A percentile compares a stretch with the other conserved stretches of the same genome.
phyloP scores from a whole-genome alignment of 1,284 basidiomycete species.

The Puccinia coronata region DNA sequence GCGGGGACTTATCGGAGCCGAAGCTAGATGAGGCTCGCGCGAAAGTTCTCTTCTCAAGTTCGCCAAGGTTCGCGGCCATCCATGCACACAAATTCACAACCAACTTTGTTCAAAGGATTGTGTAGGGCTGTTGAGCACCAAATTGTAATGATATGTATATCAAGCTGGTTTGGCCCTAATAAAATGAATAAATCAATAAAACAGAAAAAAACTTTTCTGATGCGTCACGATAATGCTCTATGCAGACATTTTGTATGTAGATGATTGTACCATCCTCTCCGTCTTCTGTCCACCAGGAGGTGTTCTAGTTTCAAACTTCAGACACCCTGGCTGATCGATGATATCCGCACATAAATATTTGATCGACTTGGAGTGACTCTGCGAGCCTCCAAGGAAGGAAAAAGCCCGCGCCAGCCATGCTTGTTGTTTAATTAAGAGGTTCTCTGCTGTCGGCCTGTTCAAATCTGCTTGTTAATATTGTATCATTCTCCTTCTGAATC shows the following conservation, averaged over 20 bases:
- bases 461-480: not conserved
- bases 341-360: not conserved
- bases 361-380: not conserved
- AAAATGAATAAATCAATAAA: too few relatives aligned
- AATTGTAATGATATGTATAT: not conserved
- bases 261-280: too few relatives aligned
- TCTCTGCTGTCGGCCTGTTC: not conserved
- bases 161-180: not conserved
- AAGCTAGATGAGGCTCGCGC: not conserved
- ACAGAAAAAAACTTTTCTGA: not conserved
- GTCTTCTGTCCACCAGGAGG: conserved; percentile 1
- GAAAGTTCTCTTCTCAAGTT: too few relatives aligned
- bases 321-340: conserved; percentile 2
- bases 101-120: not conserved
- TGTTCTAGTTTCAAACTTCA: not conserved
- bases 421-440: not conserved
- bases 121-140: too few relatives aligned
- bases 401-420: not conserved
- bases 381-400: not conserved
- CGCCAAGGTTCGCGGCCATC: too few relatives aligned
- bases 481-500: not conserved
- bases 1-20: not conserved
- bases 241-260: not conserved
- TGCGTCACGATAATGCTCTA: conserved; percentile 4
- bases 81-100: not conserved